A percentile compares a stretch with the other conserved stretches of the same genome.
phyloP scores from a whole-genome alignment of 1,284 basidiomycete genomes.

The Schizopora paradoxa region DNA sequence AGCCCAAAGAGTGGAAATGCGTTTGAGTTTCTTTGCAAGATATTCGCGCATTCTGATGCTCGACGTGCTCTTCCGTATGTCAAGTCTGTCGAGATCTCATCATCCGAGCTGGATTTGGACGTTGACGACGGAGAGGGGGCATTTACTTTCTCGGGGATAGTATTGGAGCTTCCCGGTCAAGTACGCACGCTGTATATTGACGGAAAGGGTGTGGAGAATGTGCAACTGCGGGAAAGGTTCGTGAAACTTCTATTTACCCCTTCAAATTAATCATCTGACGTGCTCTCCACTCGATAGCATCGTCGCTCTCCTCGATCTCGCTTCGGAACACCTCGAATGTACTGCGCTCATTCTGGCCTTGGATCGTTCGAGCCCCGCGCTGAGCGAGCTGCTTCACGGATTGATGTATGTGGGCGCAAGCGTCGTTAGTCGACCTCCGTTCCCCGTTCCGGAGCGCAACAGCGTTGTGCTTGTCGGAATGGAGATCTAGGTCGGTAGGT shows the following conservation, averaged over 20 bases:
- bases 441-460: slow-evolving; percentile 55
- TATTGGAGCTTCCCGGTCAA: slow-evolving; percentile 65
- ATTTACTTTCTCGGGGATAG: slow-evolving; percentile 65
- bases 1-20: too few relatives aligned
- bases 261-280: slow-evolving; percentile 8
- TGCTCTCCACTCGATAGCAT: slow-evolving; percentile 42
- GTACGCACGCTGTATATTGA: slow-evolving; percentile 74
- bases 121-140: slow-evolving; percentile 3
- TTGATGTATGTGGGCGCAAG: slow-evolving; percentile 80
- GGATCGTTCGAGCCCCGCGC: slow-evolving; percentile 50
- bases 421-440: slow-evolving; percentile 70
- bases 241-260: slow-evolving; percentile 19
- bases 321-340: slow-evolving; percentile 72
- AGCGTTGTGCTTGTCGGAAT: slow-evolving; percentile 72
- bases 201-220: slow-evolving; percentile 69
- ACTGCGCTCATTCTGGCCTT: slow-evolving; percentile 71
- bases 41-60: slow-evolving; percentile 68
- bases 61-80: slow-evolving; percentile 58
- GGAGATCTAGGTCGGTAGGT: slow-evolving; percentile 45
- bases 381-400: slow-evolving; percentile 66
- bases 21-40: slow-evolving; percentile 66
- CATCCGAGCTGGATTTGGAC: slow-evolving; percentile 49
- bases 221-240: slow-evolving; percentile 76
- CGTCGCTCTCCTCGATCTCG: slow-evolving; percentile 76
- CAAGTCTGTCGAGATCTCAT: slow-evolving; percentile 65